These are phyloP conservation scores for Lyophyllum semitale DNA, from an alignment of 768 basidiomycete species.

Conservation along the genomic window DNA sequence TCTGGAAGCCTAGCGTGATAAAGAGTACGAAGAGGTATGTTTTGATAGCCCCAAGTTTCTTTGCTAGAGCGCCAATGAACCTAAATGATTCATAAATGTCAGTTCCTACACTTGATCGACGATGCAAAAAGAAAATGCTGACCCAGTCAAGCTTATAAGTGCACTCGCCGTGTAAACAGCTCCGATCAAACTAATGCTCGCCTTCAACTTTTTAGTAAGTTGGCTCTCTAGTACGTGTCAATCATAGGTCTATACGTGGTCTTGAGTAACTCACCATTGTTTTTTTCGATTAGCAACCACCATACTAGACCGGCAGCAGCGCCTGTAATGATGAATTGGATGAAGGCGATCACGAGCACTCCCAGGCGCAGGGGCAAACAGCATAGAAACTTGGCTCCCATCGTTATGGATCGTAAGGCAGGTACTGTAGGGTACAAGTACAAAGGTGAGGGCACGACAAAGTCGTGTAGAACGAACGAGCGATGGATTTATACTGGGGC, in stretches of 20 bases:
- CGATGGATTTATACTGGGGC: background rate
- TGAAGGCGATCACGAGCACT: constrained; percentile 39
- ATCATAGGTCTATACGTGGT: constrained; percentile 3
- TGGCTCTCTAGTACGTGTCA: constrained; percentile 20
- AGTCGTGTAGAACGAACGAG: background rate
- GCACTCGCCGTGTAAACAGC: constrained; percentile 33
- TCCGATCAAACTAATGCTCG: constrained; percentile 31
- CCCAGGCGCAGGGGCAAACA: constrained; percentile 46
- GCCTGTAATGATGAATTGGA: constrained; percentile 39
- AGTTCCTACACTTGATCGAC: background rate
- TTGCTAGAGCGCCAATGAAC: constrained; percentile 41
- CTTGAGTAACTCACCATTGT: constrained; percentile 21
- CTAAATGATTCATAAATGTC: constrained; percentile 17
- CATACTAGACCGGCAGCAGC: constrained; percentile 32
- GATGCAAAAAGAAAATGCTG: background rate
- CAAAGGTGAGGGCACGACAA: background rate
- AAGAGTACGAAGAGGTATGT: constrained; percentile 33
- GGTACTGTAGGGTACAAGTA: constrained; percentile 3
- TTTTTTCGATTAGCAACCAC: constrained; percentile 23
- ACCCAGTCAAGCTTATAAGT: constrained; percentile 37
- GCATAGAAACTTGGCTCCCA: constrained; percentile 43
- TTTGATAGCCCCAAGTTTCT: constrained; percentile 36
- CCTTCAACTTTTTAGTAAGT: constrained; percentile 27
- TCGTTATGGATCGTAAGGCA: constrained; percentile 11
- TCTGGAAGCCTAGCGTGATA: constrained; percentile 28